Conservation (phyloP, 2,329 filamentous ascomycete species). For the Beauveria sp. region DNA sequence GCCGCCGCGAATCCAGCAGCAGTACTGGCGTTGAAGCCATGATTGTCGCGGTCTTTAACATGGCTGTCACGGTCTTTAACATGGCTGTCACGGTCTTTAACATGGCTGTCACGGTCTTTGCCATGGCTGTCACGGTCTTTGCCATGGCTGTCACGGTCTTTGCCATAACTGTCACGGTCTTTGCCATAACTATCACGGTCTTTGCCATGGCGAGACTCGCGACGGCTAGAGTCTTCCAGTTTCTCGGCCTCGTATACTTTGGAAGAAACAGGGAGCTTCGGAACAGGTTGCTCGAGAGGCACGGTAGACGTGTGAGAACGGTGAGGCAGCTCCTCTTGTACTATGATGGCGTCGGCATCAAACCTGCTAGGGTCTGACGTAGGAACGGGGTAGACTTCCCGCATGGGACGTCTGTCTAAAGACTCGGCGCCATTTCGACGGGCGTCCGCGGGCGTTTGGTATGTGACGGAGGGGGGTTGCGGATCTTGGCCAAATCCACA, state of each 20-base stretch:
- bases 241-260: slow-evolving; percentile 54
- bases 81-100: too few relatives aligned
- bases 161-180: neutral
- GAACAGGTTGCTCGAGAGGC: slow-evolving; percentile 79
- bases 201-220: slow-evolving; percentile 21
- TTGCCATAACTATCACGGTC: neutral
- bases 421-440: slow-evolving; percentile 17
- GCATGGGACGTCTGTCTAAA: slow-evolving; percentile 34
- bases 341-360: slow-evolving; percentile 41
- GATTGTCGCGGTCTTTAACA: too few relatives aligned
- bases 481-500: slow-evolving; percentile 43
- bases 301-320: slow-evolving; percentile 49
- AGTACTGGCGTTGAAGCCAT: slow-evolving; percentile 33
- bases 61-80: neutral
- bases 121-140: too few relatives aligned
- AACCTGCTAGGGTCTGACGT: slow-evolving; percentile 58
- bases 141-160: neutral
- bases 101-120: neutral
- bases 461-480: slow-evolving; percentile 21
- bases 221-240: slow-evolving; percentile 28
- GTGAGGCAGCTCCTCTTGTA: slow-evolving; percentile 32
- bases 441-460: slow-evolving; percentile 16
- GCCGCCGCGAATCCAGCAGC: slow-evolving; percentile 38
- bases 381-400: slow-evolving; percentile 59
- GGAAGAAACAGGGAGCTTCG: slow-evolving; percentile 63